Evolutionary conservation across 2,329 filamentous ascomycete genomes (phyloP), one percentile per base, ranked within the genome.

Genomic region (Colletotrichum chlorophyti): DNA sequence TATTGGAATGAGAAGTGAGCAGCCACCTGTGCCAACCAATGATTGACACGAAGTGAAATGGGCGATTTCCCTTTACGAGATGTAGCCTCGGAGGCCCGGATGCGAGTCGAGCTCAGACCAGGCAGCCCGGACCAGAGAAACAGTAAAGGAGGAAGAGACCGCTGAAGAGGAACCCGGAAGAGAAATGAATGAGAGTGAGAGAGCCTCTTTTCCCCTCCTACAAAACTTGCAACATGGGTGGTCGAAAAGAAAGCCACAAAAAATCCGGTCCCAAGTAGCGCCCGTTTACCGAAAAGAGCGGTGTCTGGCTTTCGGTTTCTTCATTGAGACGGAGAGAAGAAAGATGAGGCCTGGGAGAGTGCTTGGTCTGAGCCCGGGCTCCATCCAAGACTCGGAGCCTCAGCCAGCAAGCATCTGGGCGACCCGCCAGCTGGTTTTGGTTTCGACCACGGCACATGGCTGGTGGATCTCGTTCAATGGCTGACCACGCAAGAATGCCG

Each of bases 1-100:
- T 59, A 51, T 54, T 59, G 40, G 50, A 59, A 54, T 54, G 43
- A 49, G 50, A 59, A 59, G 55, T 54, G 55, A 59, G 42, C 55
- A 58, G 50, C 49, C 54, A 58, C 49, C 23, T 15, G 53, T 15
- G 38, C 49, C 48, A 34, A 42, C 41, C 43, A 55, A 48, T 53
- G 37, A 23, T 26, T 40, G 34, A 53, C 40, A 29, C 40, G 27
- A 46, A 53, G 41, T 23, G 26, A 53, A 37, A 37, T 54, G 42
- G 42, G 48, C 14, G 19, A 31, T 34, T 47, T 34, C 41, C 35
- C 31, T 24, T 31, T 37, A 52, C 24, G 15, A 48, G 29, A 34
- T 38, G 50, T 37, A 37, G 55, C 15, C 55, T 48, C 50, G 35
- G 50, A 46, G 41, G 48, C 48, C 41, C 27, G 32, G 31, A 23